These are phyloP conservation scores for Penicillium cosmopolitanum DNA, from an alignment of 495 filamentous ascomycete genomes.

Conservation along the genomic window DNA sequence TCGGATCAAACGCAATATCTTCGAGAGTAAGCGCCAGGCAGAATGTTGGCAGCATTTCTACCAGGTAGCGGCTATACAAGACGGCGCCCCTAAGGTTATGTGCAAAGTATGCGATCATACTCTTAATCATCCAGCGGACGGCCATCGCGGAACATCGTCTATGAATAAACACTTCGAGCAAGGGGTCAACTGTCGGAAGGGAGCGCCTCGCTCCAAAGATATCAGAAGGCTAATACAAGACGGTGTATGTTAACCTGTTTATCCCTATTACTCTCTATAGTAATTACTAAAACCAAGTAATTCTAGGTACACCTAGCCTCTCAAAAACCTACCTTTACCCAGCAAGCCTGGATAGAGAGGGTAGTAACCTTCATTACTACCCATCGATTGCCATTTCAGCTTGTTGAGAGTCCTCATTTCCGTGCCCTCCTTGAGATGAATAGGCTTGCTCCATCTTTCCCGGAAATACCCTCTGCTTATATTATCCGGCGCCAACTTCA, in stretches of 20 bases:
- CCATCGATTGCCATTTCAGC: too few relatives aligned
- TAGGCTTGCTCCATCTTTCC: too few relatives aligned
- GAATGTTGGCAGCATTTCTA: not conserved
- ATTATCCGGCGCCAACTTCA: too few relatives aligned
- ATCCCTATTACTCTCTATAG: too few relatives aligned
- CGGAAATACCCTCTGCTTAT: too few relatives aligned
- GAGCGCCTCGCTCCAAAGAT: not conserved
- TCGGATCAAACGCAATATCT: not conserved
- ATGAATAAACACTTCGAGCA: not conserved
- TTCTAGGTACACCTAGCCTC: too few relatives aligned
- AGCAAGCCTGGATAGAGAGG: too few relatives aligned
- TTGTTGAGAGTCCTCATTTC: too few relatives aligned
- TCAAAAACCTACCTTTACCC: too few relatives aligned
- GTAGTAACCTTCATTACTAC: too few relatives aligned
- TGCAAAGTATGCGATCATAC: not conserved
- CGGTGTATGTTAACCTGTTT: not conserved
- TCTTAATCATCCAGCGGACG: not conserved
- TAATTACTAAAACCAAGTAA: too few relatives aligned
- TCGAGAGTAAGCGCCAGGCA: not conserved
- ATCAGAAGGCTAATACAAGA: not conserved
- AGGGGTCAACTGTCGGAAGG: not conserved
- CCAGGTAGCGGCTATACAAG: not conserved
- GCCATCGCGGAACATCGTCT: not conserved
- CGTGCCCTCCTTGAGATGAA: too few relatives aligned
- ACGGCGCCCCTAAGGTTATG: not conserved